Percentiles rank a stretch among this genome's conserved stretches.
These are phyloP conservation scores for Epicoccum sorghinum DNA, from an alignment of 2,329 filamentous ascomycete species.

Conservation along the genomic window DNA sequence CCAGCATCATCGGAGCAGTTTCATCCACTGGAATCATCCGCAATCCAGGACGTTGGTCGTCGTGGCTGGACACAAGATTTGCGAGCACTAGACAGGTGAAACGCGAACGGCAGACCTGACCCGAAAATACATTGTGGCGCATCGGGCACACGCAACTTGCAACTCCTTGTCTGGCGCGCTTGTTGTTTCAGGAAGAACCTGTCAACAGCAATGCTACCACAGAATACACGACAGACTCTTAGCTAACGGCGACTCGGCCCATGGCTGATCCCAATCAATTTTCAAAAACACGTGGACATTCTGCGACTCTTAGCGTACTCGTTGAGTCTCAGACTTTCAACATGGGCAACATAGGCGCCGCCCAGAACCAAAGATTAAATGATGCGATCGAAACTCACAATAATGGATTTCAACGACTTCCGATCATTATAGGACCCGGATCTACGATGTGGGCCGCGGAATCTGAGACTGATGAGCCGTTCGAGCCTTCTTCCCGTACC, in stretches of 20 bases:
- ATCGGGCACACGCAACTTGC: background rate
- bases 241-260: background rate
- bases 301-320: background rate
- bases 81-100: background rate
- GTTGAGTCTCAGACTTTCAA: background rate
- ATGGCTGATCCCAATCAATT: slow-evolving; percentile 1
- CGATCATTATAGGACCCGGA: background rate
- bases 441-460: background rate
- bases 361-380: background rate
- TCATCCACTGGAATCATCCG: too few species aligned
- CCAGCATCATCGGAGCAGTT: background rate
- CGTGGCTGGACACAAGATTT: background rate
- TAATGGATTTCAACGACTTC: background rate
- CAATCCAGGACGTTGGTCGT: background rate
- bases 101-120: slow-evolving; percentile 4
- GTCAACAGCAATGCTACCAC: background rate
- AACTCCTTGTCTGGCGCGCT: slow-evolving; percentile 11
- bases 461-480: background rate
- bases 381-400: background rate
- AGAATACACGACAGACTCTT: background rate
- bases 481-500: background rate
- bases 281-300: background rate
- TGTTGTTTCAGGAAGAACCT: slow-evolving; percentile 10
- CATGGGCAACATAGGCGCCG: background rate
- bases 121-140: background rate